Evolutionary conservation across 192 early-diverging fungal species (phyloP), one percentile per base, ranked within the genome.

Genomic region (Linderina pennispora): DNA sequence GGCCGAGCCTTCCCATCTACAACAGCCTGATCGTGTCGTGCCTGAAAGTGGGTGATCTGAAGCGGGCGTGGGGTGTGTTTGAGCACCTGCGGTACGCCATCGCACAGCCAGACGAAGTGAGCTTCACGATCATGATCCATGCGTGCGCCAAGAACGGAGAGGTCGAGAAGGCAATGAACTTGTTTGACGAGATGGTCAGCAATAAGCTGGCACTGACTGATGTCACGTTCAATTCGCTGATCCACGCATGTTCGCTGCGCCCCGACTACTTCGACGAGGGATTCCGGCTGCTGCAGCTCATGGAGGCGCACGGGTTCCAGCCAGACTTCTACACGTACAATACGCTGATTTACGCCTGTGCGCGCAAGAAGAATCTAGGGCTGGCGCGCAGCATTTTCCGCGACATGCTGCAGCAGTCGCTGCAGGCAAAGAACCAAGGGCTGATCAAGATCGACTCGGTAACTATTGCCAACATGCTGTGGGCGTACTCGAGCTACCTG

Each of bases 51-150:
- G 65, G 74, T 16, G 78, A 96, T 40, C 67, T 84, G 17, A 54
- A 79, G 16, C 82, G 86, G 0, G 93, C 93, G 16, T 98, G 95
- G 95, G 76, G 76, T 23, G 82, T 87, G 17, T 98, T 95, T 74
- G 82, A 95, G 52, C 77, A 89, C 49, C 82, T 94, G 84, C 79
- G 86, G 38, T 65, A 75, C 15, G 83, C 89, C 38, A 79, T 86
- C 18, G 77, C 80, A 23, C 63, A 80, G 39, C 90, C 95, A 0
- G 86, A 92, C 53, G 81, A 85, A 40, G 77, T 82, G 0, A 78
- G 80, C 5, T 98, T 89, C 50, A 82, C 79, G 15, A 62, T 92
- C 19, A 96, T 98, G 93, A 89, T 98, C 26, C 81, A 87, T 49
- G 89, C 92, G 1, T 96, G 93, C 52, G 83, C 90, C 6, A 80